Conservation (phyloP, 2,329 filamentous ascomycete genomes). For the Fonsecaea monophora region DNA sequence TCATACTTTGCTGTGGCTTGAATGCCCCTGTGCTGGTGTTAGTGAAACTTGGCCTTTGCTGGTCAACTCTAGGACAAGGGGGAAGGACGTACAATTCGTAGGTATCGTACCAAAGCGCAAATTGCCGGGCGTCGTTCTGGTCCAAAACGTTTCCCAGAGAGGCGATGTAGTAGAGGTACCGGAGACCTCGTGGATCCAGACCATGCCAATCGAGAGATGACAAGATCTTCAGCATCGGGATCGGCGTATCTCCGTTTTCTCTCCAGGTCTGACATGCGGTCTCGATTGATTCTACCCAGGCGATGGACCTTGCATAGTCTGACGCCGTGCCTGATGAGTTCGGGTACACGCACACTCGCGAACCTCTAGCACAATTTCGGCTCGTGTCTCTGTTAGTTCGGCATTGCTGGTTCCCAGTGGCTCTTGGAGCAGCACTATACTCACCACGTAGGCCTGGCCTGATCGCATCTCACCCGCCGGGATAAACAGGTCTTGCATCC, state of each 20-base stretch:
- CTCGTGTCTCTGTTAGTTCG: conserved; percentile 29
- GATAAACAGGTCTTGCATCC: conserved; percentile 39
- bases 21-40: conserved; percentile 1
- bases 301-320: conserved; percentile 9
- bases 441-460: conserved; percentile 39
- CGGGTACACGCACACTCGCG: conserved; percentile 14
- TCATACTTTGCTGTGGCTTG: conserved; percentile 20
- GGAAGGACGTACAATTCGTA: conserved; percentile 14
- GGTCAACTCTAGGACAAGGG: background rate
- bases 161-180: conserved; percentile 16
- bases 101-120: conserved; percentile 17
- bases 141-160: conserved; percentile 5
- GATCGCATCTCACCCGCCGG: conserved; percentile 45
- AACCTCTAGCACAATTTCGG: conserved; percentile 41
- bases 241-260: conserved; percentile 6
- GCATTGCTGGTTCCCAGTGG: conserved; percentile 40
- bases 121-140: conserved; percentile 7
- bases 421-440: background rate
- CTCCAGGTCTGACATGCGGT: conserved; percentile 20
- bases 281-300: conserved; percentile 15
- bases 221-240: conserved; percentile 8
- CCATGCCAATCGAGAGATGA: conserved; percentile 18
- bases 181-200: conserved; percentile 15
- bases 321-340: background rate
- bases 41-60: background rate